phyloP scores from a whole-genome alignment of 768 basidiomycete species.

The Pulveroboletus frians region DNA sequence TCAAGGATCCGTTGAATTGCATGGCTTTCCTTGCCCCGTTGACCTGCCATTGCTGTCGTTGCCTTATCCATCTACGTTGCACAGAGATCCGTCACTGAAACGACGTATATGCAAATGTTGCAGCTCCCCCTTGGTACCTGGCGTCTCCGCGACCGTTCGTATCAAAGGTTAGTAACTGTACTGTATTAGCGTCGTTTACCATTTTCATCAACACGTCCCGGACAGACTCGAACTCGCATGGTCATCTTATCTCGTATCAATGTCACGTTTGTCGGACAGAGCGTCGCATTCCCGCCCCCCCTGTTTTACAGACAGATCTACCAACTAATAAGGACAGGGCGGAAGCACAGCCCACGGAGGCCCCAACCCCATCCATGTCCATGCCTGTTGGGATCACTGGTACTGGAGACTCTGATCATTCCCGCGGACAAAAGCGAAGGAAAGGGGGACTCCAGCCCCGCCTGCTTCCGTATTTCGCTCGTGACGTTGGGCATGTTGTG shows the following conservation, averaged over 20 bases:
- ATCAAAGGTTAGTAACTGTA: slow-evolving; percentile 47
- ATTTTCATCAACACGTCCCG: slow-evolving; percentile 14
- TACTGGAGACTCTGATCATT: background rate
- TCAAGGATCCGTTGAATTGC: background rate
- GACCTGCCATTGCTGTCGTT: background rate
- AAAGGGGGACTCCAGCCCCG: slow-evolving; percentile 32
- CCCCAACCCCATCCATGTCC: background rate
- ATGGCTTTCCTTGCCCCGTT: background rate
- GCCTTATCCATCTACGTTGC: background rate
- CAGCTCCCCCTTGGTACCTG: slow-evolving; percentile 59
- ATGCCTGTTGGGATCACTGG: background rate
- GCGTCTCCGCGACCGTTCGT: slow-evolving; percentile 58
- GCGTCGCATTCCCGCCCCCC: slow-evolving; percentile 68
- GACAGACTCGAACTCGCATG: slow-evolving; percentile 42
- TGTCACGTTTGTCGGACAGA: slow-evolving; percentile 54
- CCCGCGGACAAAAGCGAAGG: slow-evolving; percentile 6
- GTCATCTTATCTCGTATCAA: slow-evolving; percentile 51
- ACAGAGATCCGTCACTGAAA: slow-evolving; percentile 80
- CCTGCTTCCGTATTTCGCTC: slow-evolving; percentile 56
- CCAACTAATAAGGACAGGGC: background rate
- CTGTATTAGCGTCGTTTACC: too few relatives aligned
- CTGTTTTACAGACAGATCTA: slow-evolving; percentile 24
- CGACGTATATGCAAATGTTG: slow-evolving; percentile 74
- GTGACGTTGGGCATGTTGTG: slow-evolving; percentile 59
- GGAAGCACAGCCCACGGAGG: background rate